Base-by-base conservation (phyloP, 164 flowering plant species). In the Vitis amurensis region DNA sequence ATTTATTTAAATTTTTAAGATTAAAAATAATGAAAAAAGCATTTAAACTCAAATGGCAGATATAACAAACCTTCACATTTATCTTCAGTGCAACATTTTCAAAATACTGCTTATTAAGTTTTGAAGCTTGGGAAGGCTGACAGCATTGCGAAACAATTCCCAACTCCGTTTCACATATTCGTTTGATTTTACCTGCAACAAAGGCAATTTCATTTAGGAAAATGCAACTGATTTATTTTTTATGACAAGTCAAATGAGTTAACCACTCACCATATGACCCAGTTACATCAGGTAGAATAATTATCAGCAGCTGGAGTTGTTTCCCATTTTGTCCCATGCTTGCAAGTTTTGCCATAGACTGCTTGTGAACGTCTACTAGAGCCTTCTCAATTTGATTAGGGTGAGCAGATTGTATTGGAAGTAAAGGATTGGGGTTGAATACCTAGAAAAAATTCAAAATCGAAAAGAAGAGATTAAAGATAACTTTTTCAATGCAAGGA, bases 141-240 rank as follows among this genome's bases (percentile, higher is more conserved):
- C 91, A 86, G 68, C 94, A 89, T 30, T 89, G 94, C 1, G 91
- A 76, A 6, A 89, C 87, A 50, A 89, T 84, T n/a, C 94, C 91
- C 16, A 89, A 63, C 47, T 83, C 88, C 0, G 90, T 89, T 70
- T 89, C 91, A 82, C 94, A 89, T 2, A 83, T 44, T 11, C 87
- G 55, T 66, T 87, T 87, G 4, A 87, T 87, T 66, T 8, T 78
- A 16, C 88, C 93, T 89, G 65, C 29, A 52, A n/a, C 1, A 50
- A 53, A 47, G 1, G 48, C 10, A 8, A 11, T 2, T 48, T 37
- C 9, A 29, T 61, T n/a, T 17, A 60, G 17, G 11, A 60, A 60
- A 37, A 37, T 2, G 44, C 44, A 37, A 37, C 44, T 37, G 44
- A 37, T 37, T 37, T 37, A 3, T 3, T 37, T 37, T 37, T 37